Conservation (phyloP, 2,329 filamentous ascomycete species). For the Fusarium nisikadoi region DNA sequence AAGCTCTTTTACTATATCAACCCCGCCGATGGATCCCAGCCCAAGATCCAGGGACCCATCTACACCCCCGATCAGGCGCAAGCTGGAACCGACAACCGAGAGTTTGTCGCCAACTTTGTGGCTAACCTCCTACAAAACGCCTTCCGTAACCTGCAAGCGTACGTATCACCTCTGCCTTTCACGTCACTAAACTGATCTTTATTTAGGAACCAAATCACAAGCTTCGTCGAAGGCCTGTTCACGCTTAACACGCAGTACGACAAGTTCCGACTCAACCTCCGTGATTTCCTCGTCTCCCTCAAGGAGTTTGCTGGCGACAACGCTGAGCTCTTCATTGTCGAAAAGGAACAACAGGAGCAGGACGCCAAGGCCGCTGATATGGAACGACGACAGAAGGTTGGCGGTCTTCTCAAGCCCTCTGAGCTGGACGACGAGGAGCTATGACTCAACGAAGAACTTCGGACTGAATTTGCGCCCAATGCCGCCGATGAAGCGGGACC, state of each 20-base stretch:
- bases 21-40: constrained; percentile 70
- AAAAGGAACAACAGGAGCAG: constrained; percentile 90
- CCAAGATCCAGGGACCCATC: constrained; percentile 92
- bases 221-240: constrained; percentile 91
- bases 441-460: constrained; percentile 81
- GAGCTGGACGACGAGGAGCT: constrained; percentile 92
- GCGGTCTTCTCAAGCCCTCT: constrained; percentile 95
- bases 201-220: constrained; percentile 81
- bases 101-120: constrained; percentile 91
- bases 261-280: constrained; percentile 94
- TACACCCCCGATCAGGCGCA: constrained; percentile 87
- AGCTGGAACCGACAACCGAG: constrained; percentile 85
- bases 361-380: constrained; percentile 89
- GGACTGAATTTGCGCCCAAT: constrained; percentile 66
- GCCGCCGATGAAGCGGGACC: constrained; percentile 43
- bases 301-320: constrained; percentile 98
- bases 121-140: constrained; percentile 85
- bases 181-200: constrained; percentile 49
- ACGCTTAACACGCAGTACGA: constrained; percentile 87
- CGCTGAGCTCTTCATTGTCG: constrained; percentile 89
- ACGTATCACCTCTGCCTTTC: constrained; percentile 54
- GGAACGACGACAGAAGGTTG: constrained; percentile 92
- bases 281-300: constrained; percentile 96
- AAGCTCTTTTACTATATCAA: constrained; percentile 98
- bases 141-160: constrained; percentile 93